Base-by-base conservation (phyloP, 2,329 filamentous ascomycete genomes). In the Epichloe hybrida region DNA sequence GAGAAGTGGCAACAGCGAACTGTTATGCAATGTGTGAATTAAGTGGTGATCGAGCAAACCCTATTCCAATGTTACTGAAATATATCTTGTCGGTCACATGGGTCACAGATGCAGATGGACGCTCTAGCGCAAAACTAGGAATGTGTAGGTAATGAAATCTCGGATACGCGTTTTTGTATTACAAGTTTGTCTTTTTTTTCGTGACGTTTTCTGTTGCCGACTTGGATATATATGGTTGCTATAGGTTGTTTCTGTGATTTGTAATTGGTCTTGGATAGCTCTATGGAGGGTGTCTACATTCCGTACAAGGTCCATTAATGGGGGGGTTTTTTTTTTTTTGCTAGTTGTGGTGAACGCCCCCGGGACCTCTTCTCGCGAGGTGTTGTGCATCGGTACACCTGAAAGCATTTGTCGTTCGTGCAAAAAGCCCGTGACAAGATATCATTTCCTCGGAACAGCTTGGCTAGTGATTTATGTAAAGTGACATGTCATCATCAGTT, bases 151-250 rank as follows among this genome's bases (percentile, higher is more conserved):
- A 45, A 42, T 36, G 44, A 42, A 3, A 23, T 31, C 39, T 35
- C 27, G 46, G 12, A 44, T n/a, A 43, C 44, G 44, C n/a, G 40
- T 43, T 40, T 49, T 12, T 54, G 48, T 52, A 50, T 21, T 27
- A 55, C 47, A 54, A 41, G n/a, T 48, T 6, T 50, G 31, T 23
- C 6, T 38, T 31, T 17, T 7, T 27, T 13, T 27, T 20, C 15
- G 4, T 48, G 2, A 15, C 40, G 21, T 20, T 31, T 39, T 39
- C 12, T n/a, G 3, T 38, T 38, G 5, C 36, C 4, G 36, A n/a
- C 36, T 38, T 3, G 12, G 36, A 13, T n/a, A 43, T 38, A 42
- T 41, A 47, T 46, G 34, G 20, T 15, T 31, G 27, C 27, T 31
- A 31, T 3, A 20, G 17, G 39, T 27, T 15, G 46, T 41, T 40